Conservation (phyloP, 2,329 filamentous ascomycete genomes). For the Cytospora leucostoma region DNA sequence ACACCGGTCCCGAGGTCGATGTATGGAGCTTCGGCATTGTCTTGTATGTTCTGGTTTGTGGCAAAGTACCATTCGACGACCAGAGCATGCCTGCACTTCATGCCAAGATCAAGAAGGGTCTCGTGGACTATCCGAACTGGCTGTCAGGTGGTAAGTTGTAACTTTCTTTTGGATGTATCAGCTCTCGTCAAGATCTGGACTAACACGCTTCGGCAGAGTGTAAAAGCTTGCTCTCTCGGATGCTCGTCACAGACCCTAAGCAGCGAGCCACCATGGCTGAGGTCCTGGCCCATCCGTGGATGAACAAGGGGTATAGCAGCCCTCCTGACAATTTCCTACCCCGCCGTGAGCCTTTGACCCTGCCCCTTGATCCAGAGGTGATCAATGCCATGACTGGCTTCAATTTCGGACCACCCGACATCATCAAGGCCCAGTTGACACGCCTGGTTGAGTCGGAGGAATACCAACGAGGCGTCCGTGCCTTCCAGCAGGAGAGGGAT, state of each 20-base stretch:
- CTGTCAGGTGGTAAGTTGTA: slow-evolving; percentile 74
- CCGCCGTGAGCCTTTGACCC: slow-evolving; percentile 75
- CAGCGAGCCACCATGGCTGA: slow-evolving; percentile 85
- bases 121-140: slow-evolving; percentile 95
- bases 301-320: slow-evolving; percentile 84
- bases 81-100: slow-evolving; percentile 98
- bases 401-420: slow-evolving; percentile 82
- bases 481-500: slow-evolving; percentile 68
- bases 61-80: slow-evolving; percentile 97
- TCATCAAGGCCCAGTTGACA: slow-evolving; percentile 78
- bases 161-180: neutral
- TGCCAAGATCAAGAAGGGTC: slow-evolving; percentile 96
- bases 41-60: slow-evolving; percentile 93
- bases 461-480: slow-evolving; percentile 81
- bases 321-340: slow-evolving; percentile 90
- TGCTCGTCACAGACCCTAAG: slow-evolving; percentile 92
- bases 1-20: slow-evolving; percentile 95
- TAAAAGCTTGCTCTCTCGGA: slow-evolving; percentile 85
- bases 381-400: slow-evolving; percentile 96
- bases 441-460: slow-evolving; percentile 91
- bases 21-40: slow-evolving; percentile 99
- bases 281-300: slow-evolving; percentile 95
- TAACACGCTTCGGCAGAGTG: slow-evolving; percentile 64
- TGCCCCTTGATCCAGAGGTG: slow-evolving; percentile 81
- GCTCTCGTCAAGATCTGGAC: neutral